Conservation (phyloP, 352 stramenopile species). For the Globisporangium okanoganense region DNA sequence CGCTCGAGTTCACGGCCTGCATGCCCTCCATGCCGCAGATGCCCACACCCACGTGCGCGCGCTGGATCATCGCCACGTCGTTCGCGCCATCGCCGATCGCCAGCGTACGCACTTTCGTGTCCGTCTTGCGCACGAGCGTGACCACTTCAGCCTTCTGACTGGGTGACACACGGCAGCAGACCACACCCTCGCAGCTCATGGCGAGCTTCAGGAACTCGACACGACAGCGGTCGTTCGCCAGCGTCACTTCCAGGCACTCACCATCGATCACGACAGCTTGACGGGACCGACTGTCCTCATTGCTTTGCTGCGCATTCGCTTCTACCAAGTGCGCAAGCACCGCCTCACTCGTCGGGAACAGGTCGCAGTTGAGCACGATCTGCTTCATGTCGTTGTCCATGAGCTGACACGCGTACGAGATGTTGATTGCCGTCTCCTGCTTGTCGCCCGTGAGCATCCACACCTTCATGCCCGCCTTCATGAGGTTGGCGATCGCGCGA, state of each 20-base stretch:
- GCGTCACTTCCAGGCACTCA: constrained; percentile 59
- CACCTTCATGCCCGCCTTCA: constrained; percentile 85
- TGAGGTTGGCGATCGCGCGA: constrained; percentile 81
- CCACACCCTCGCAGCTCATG: constrained; percentile 67
- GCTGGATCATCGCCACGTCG: constrained; percentile 94
- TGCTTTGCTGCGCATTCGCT: constrained; percentile 28
- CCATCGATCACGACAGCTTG: constrained; percentile 69
- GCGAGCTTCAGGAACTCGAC: constrained; percentile 64
- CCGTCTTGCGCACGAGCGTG: constrained; percentile 45
- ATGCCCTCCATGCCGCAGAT: constrained; percentile 91
- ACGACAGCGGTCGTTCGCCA: constrained; percentile 50
- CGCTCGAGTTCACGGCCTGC: constrained; percentile 95
- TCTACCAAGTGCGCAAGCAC: constrained; percentile 31
- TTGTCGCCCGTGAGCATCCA: constrained; percentile 95
- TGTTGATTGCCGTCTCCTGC: constrained; percentile 94
- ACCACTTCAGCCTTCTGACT: constrained; percentile 83
- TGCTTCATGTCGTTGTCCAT: constrained; percentile 87
- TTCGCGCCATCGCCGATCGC: constrained; percentile 93
- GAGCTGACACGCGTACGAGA: constrained; percentile 87
- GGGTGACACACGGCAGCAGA: constrained; percentile 80
- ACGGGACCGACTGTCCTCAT: constrained; percentile 21
- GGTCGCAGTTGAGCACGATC: constrained; percentile 57
- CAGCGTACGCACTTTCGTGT: constrained; percentile 66
- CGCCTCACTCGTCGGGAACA: constrained; percentile 50
- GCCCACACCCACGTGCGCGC: constrained; percentile 87